These are phyloP conservation scores for Plectosphaerella cucumerina DNA, from an alignment of 2,329 filamentous ascomycete genomes.

Conservation along the genomic window DNA sequence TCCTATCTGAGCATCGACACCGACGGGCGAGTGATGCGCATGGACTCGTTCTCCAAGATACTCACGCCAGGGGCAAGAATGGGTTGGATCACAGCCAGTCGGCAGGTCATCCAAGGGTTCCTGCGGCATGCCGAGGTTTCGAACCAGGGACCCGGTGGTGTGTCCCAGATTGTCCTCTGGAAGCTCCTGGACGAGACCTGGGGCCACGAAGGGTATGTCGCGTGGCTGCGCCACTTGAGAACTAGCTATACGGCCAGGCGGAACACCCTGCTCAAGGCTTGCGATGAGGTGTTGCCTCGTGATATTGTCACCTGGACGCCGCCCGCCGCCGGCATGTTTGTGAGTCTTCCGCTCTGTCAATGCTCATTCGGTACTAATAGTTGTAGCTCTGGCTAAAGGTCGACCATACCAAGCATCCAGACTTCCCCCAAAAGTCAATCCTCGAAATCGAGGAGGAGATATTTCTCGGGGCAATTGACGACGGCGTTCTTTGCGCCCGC, in stretches of 20 bases:
- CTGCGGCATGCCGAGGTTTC: slow-evolving; percentile 76
- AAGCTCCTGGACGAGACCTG: slow-evolving; percentile 89
- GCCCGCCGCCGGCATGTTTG: slow-evolving; percentile 89
- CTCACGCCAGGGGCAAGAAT: slow-evolving; percentile 74
- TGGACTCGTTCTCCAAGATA: slow-evolving; percentile 93
- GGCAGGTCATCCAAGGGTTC: slow-evolving; percentile 79
- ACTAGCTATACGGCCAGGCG: slow-evolving; percentile 75
- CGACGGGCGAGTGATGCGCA: slow-evolving; percentile 81
- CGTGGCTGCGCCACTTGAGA: slow-evolving; percentile 82
- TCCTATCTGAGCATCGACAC: slow-evolving; percentile 74
- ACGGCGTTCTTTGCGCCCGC: too few relatives aligned
- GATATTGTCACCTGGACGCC: slow-evolving; percentile 77
- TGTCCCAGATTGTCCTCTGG: slow-evolving; percentile 77
- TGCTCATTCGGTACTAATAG: not conserved
- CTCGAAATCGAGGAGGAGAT: slow-evolving; percentile 78
- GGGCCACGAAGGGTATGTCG: slow-evolving; percentile 85
- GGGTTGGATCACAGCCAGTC: slow-evolving; percentile 85
- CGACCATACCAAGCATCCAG: slow-evolving; percentile 63
- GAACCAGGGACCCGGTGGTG: slow-evolving; percentile 79
- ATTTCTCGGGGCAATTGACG: slow-evolving; percentile 27
- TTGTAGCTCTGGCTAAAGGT: slow-evolving; percentile 67
- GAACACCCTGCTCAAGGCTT: slow-evolving; percentile 73
- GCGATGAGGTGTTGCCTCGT: slow-evolving; percentile 68
- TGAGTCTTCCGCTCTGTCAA: slow-evolving; percentile 40
- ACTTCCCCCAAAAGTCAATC: slow-evolving; percentile 45